phyloP scores from a whole-genome alignment of 163 green algal species.

The Scenedesmus sp. region DNA sequence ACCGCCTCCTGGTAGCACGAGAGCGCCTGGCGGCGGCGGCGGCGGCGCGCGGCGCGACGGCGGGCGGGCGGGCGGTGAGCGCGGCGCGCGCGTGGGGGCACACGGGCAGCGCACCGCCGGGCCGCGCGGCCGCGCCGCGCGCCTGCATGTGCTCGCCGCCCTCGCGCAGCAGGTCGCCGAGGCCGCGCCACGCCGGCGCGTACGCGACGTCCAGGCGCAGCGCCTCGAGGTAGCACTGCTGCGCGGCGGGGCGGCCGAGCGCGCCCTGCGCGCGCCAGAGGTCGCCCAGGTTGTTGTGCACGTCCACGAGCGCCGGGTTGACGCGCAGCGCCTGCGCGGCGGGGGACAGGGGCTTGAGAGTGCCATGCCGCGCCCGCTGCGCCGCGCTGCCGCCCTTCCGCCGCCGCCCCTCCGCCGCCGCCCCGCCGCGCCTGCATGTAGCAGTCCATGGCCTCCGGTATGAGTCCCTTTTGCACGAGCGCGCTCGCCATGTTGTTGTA shows the following conservation, averaged over 20 bases:
- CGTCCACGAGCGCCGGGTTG: slow-evolving; percentile 55
- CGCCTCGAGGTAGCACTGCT: slow-evolving; percentile 73
- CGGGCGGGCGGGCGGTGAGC: too few relatives aligned
- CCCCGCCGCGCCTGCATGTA: slow-evolving; percentile 39
- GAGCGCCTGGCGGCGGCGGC: slow-evolving; percentile 2
- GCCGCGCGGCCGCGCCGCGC: slow-evolving; percentile 3
- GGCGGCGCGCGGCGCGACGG: background rate
- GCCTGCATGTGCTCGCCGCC: slow-evolving; percentile 51
- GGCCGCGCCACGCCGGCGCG: slow-evolving; percentile 75
- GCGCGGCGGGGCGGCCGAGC: slow-evolving; percentile 53
- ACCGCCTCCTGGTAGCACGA: slow-evolving; percentile 56
- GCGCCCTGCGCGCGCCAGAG: slow-evolving; percentile 70
- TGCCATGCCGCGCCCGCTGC: background rate
- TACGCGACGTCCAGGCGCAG: slow-evolving; percentile 61
- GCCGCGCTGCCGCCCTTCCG: background rate
- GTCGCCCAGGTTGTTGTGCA: slow-evolving; percentile 81
- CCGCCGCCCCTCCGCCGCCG: background rate
- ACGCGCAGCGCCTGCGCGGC: slow-evolving; percentile 34
- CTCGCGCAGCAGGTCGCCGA: slow-evolving; percentile 75
- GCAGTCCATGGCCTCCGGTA: slow-evolving; percentile 65
- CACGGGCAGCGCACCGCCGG: background rate
- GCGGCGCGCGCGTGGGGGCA: background rate
- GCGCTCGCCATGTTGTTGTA: slow-evolving; percentile 85
- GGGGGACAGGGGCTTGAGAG: background rate
- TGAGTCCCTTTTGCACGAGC: slow-evolving; percentile 70